Evolutionary conservation across 2,329 filamentous ascomycete genomes (phyloP).

Genomic region (Trichoderma citrinoviride): DNA sequence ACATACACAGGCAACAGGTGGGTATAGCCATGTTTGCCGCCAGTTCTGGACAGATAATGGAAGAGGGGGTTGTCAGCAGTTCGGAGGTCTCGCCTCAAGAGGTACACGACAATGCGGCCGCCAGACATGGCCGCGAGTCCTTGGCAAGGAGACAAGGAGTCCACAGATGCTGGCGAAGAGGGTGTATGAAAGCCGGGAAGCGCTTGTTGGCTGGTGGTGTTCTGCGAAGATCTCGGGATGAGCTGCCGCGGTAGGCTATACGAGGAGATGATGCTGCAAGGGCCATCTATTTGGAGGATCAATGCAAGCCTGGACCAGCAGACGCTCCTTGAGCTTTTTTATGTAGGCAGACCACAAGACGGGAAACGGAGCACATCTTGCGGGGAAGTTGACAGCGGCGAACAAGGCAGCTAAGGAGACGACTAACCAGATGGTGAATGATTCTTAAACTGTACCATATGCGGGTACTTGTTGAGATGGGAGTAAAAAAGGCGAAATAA

Average conservation of each 20-base stretch:
- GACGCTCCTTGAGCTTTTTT: background rate
- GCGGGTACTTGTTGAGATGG: too few relatives aligned
- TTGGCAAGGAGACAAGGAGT: background rate
- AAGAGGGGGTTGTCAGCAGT: conserved; percentile 73
- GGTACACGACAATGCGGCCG: conserved; percentile 62
- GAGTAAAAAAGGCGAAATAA: background rate
- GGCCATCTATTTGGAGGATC: background rate
- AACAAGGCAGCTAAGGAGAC: background rate
- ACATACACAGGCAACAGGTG: conserved; percentile 71
- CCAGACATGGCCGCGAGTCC: conserved; percentile 32
- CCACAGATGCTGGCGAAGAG: background rate
- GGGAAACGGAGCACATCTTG: background rate
- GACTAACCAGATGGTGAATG: background rate
- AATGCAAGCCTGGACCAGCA: background rate
- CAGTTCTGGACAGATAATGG: conserved; percentile 52
- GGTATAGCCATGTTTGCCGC: conserved; percentile 54
- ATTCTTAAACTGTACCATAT: background rate
- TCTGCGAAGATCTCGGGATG: background rate
- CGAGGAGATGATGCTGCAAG: background rate
- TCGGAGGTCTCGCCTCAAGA: conserved; percentile 71
- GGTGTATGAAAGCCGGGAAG: background rate
- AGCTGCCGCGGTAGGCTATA: background rate
- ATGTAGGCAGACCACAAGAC: background rate
- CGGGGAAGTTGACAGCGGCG: background rate
- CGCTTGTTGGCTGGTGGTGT: background rate